Base-by-base conservation (phyloP, 495 filamentous ascomycete genomes). In the Xylaria longipes region DNA sequence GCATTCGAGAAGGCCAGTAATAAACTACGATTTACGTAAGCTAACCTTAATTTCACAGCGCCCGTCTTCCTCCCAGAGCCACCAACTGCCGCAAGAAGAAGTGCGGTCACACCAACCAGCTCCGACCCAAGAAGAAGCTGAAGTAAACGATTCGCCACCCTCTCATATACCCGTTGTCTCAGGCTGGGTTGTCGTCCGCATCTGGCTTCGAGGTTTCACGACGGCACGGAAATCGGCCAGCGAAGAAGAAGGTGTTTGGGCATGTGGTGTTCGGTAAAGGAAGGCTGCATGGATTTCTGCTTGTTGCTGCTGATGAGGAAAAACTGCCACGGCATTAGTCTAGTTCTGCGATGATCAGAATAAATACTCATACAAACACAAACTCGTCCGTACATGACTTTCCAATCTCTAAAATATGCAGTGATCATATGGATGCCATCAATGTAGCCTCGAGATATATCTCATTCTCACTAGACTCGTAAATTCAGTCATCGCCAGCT, bases 121-220 rank as follows among this genome's bases (percentile, higher is more conserved):
- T 99, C 80, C 94, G 97, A 87, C 96, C 96, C 82, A 99, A 99
- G 95, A 99, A 99, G 94, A 99, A 99, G 94, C 90, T 99, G 79
- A 99, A 99, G 89, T 99, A 95, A 79, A 81, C 81, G 75, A 78
- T 77, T 82, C 71, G 73, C 72, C 64, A n/a, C 50, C 39, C 62
- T 27, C 43, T 22, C 27, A 27, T 65, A 58, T 71, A 58, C 69
- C 45, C 37, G 48, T 65, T 20, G 48, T 64, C 20, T 66, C 52
- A 22, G 9, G 22, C 60, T 11, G 60, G 31, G 35, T 25, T 62
- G 7, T 15, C 52, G 45, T 63, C 31, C 17, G 31, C 31, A 46
- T 45, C 60, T 20, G 57, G 68, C 43, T 52, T 63, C 67, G 41
- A 69, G 68, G 39, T 37, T 56, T 56, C 31, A 27, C 56, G 43